Base-by-base conservation (phyloP, 2,329 filamentous ascomycete genomes). In the Aspergillus piperis region DNA sequence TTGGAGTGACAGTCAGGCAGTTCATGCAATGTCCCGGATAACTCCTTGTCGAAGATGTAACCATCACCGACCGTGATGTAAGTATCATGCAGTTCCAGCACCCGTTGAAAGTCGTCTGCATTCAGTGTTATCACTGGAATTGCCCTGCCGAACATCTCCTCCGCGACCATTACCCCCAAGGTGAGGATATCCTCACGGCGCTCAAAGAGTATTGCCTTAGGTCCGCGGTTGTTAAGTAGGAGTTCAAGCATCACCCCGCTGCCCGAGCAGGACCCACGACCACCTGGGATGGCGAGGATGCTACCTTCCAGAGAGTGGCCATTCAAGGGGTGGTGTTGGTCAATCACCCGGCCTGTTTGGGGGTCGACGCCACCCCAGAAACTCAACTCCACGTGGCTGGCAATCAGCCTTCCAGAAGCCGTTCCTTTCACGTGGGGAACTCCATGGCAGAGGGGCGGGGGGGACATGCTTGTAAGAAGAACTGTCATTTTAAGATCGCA, bases 201-300 rank as follows among this genome's bases (percentile, higher is more conserved):
- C 32, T 75, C 67, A 39, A 83, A 82, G 0, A 83, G 64, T 15
- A 83, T 57, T 0, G 74, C 80, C 3, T 60, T 64, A 0, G 80
- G 81, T 0, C 70, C 75, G 8, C 68, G 73, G 1, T 69, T 69
- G 17, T 77, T 77, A 2, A 82, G 68, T 0, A 83, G 51, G 0
- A 82, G 64, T 62, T 83, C 79, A 5, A 83, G 63, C n/a, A 82
- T 72, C 1, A 78, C 75, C 1, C 73, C 73, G 13, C 80, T 82
- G 0, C 80, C 81, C 0, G 77, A 74, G 44, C 80, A 83, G 6
- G 81, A 83, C 2, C 81, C 80, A 19, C 80, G 75, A n/a, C 80
- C 75, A 17, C 75, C 68, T 0, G 81, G 80, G 13, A 82, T 78
- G 1, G 77, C 81, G 0, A 83, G 69, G 1, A 82, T 66, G 0